phyloP scores from a whole-genome alignment of 495 filamentous ascomycete genomes.

The Aspergillus panamensis region DNA sequence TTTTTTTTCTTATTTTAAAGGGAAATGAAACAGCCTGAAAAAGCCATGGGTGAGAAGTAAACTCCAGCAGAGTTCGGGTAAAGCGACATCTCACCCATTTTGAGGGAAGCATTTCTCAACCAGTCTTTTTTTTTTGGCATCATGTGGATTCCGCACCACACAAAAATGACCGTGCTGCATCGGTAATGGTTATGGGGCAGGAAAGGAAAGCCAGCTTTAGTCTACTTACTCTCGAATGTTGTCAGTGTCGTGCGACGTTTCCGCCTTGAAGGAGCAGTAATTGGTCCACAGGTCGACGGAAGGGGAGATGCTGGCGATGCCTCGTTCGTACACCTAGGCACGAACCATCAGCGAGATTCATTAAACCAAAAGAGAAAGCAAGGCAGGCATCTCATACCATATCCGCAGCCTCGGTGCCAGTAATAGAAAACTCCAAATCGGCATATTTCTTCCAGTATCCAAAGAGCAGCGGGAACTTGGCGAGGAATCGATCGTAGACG shows the following conservation, averaged over 20 bases:
- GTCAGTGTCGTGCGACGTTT: constrained; percentile 90
- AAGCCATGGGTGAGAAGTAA: constrained; percentile 58
- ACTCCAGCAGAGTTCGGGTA: constrained; percentile 40
- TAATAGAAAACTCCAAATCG: constrained; percentile 93
- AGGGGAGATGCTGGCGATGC: constrained; percentile 85
- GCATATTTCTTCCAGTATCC: constrained; percentile 99
- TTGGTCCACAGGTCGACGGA: constrained; percentile 96
- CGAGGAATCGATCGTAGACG: constrained; percentile 87
- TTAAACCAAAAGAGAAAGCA: too few relatives aligned
- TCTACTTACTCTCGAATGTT: constrained; percentile 99
- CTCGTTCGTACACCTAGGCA: constrained; percentile 84
- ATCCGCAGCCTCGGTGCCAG: constrained; percentile 94
- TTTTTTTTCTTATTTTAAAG: constrained; percentile 18
- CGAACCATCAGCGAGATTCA: constrained; percentile 4
- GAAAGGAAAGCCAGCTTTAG: constrained; percentile 62
- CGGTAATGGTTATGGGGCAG: constrained; percentile 39
- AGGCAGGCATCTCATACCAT: constrained; percentile 58
- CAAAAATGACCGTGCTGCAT: constrained; percentile 38
- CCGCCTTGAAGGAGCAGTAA: constrained; percentile 96
- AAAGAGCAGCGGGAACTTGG: constrained; percentile 93
- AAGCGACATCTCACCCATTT: constrained; percentile 55
- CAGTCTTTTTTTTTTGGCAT: constrained; percentile 24
- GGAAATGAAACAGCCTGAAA: constrained; percentile 50
- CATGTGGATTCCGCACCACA: constrained; percentile 34
- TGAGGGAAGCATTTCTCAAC: constrained; percentile 33